Evolutionary conservation across 352 stramenopile genomes (phyloP).

Genomic region (Globisporangium middletonii): DNA sequence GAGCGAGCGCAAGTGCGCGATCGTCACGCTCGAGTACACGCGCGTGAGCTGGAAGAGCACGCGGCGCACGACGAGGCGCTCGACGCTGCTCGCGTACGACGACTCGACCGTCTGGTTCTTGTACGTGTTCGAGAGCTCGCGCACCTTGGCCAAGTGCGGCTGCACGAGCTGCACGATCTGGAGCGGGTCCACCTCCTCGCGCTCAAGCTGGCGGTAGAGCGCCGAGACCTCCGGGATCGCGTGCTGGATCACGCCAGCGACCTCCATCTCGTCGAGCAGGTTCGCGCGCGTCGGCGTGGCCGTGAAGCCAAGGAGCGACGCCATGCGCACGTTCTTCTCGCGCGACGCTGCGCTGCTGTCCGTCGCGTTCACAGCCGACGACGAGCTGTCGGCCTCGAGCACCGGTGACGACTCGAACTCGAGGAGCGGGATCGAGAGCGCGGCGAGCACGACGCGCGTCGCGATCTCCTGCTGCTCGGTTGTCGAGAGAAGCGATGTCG

Average conservation of each 20-base stretch:
- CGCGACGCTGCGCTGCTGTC: slow-evolving; percentile 45
- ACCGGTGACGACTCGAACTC: slow-evolving; percentile 62
- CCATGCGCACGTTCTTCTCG: slow-evolving; percentile 94
- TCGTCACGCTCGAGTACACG: slow-evolving; percentile 85
- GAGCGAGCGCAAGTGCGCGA: slow-evolving; percentile 83
- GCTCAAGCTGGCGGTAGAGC: slow-evolving; percentile 68
- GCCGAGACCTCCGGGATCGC: slow-evolving; percentile 47
- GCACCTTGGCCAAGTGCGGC: slow-evolving; percentile 45
- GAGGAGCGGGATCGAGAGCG: slow-evolving; percentile 90
- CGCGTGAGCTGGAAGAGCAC: slow-evolving; percentile 83
- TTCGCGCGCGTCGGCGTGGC: slow-evolving; percentile 86
- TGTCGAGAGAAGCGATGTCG: slow-evolving; percentile 47
- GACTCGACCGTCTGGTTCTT: slow-evolving; percentile 29
- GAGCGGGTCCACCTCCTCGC: slow-evolving; percentile 65
- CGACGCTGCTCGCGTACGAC: slow-evolving; percentile 54
- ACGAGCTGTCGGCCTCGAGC: slow-evolving; percentile 43
- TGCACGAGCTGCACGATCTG: slow-evolving; percentile 71
- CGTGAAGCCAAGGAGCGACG: slow-evolving; percentile 88
- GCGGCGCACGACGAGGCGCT: slow-evolving; percentile 66
- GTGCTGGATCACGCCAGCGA: slow-evolving; percentile 57
- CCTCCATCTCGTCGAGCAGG: slow-evolving; percentile 88
- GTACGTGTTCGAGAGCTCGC: slow-evolving; percentile 13
- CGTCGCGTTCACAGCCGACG: slow-evolving; percentile 40
- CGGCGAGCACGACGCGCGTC: slow-evolving; percentile 89
- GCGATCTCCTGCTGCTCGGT: slow-evolving; percentile 86